Percentiles rank a stretch among this genome's conserved stretches.
phyloP scores from a whole-genome alignment of 2,329 filamentous ascomycete species.

The Sporothrix protearum region DNA sequence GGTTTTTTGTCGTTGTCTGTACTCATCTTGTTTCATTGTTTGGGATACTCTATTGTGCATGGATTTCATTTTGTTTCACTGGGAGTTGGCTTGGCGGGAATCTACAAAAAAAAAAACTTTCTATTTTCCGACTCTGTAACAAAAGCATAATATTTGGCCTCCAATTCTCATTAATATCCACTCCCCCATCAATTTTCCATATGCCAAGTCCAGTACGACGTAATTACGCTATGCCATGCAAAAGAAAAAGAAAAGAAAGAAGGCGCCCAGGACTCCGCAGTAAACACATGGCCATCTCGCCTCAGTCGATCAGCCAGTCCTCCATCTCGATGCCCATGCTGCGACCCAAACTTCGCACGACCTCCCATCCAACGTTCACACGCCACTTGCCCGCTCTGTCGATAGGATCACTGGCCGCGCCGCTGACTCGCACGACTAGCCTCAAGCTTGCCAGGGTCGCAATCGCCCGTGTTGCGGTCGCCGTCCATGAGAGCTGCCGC shows the following conservation, averaged over 20 bases:
- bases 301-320: constrained; percentile 68
- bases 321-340: constrained; percentile 74
- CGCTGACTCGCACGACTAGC: constrained; percentile 63
- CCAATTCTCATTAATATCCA: not conserved
- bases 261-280: not conserved
- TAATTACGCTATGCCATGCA: constrained; percentile 2
- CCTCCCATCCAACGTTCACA: constrained; percentile 76
- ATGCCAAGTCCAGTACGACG: not conserved
- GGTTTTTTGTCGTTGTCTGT: not conserved
- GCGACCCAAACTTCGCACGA: constrained; percentile 65
- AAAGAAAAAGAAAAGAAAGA: not conserved
- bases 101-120: not conserved
- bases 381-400: constrained; percentile 72
- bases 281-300: not conserved
- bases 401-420: constrained; percentile 55
- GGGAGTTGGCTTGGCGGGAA: constrained; percentile 12
- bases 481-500: constrained; percentile 43
- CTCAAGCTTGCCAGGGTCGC: constrained; percentile 70
- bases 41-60: constrained; percentile 17
- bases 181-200: not conserved
- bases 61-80: constrained; percentile 8
- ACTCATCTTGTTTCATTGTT: not conserved
- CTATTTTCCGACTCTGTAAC: not conserved
- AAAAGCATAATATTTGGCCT: not conserved
- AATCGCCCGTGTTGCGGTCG: constrained; percentile 61